A percentile compares a stretch with the other conserved stretches of the same genome.
Conservation (phyloP, 345 rosid species). For the Melaleuca alternifolia region DNA sequence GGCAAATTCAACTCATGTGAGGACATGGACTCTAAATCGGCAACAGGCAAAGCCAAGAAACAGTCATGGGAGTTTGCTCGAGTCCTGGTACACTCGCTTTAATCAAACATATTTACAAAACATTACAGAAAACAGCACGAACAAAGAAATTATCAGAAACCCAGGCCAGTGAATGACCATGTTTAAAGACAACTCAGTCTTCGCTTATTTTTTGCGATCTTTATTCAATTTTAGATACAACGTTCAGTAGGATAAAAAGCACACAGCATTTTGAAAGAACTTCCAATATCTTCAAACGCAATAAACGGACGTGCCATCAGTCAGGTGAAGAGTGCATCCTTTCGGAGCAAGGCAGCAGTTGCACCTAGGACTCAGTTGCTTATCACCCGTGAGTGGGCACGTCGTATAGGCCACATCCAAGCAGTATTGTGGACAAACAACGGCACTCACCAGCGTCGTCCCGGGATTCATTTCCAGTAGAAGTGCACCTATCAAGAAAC, state of each 20-base stretch:
- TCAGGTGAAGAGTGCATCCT: slow-evolving; percentile 41
- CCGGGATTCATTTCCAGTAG: not conserved
- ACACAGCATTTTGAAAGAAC: not conserved
- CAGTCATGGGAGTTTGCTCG: not conserved
- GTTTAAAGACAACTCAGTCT: not conserved
- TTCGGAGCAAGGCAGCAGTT: slow-evolving; percentile 47
- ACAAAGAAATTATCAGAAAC: not conserved
- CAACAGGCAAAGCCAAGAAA: not conserved
- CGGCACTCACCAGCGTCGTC: not conserved
- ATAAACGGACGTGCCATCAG: slow-evolving; percentile 13
- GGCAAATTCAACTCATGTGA: not conserved
- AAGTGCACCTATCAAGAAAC: not conserved
- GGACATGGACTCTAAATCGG: not conserved
- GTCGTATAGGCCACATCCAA: slow-evolving; percentile 40
- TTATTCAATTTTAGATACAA: not conserved
- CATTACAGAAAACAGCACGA: not conserved
- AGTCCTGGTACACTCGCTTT: not conserved
- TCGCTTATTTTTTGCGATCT: not conserved
- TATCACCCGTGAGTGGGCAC: slow-evolving; percentile 21
- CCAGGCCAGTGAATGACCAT: not conserved
- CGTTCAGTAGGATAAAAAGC: not conserved
- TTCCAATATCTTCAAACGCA: slow-evolving; percentile 1
- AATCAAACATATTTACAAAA: not conserved
- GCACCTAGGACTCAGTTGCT: slow-evolving; percentile 26
- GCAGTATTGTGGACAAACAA: slow-evolving; percentile 18